Base-by-base conservation (phyloP, 257 asterid species). In the Parsonsia alboflavescens region DNA sequence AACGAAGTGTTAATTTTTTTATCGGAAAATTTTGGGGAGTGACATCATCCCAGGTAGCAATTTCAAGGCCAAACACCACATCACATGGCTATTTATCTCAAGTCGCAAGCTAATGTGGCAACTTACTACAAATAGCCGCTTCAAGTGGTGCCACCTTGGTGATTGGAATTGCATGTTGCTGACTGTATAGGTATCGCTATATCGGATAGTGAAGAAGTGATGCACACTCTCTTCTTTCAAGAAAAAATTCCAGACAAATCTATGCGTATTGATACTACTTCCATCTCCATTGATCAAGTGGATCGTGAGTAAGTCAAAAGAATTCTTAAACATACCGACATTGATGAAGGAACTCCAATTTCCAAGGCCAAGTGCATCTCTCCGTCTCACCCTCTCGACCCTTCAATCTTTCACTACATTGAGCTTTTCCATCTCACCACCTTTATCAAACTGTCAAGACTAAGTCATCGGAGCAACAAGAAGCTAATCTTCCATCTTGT, bases 401-500 rank as follows among this genome's bases (percentile, higher is more conserved):
- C 97, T 7, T 85, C 97, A 4, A 88, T 91, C 46, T 93, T 90
- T 78, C 88, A 93, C 77, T 82, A 83, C 80, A 83, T 93, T 1
- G 98, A 93, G 59, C 95, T 93, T 77, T 86, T 88, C 83, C 83
- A 87, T 64, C 86, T 77, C 62, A 24, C 86, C 72, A 30, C 45
- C 57, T n/a, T n/a, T n/a, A 6, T 39, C 62, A 41, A 42, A 70
- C 56, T 28, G 11, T n/a, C 83, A 24, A 73, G 63, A 9, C 45
- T 86, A 22, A 76, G 76, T 75, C 77, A 68, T 67, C 88, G 88
- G 57, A 76, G 87, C 85, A 82, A 88, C 84, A 74, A 97, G 58
- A 89, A 83, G 88, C 84, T 93, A 30, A 80, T 87, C 17, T 93
- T 93, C 80, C 96, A 93, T 54, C 79, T 91, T 0, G 93, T 83